phyloP scores from a whole-genome alignment of 768 basidiomycete species.

The Rhodotorula toruloides region DNA sequence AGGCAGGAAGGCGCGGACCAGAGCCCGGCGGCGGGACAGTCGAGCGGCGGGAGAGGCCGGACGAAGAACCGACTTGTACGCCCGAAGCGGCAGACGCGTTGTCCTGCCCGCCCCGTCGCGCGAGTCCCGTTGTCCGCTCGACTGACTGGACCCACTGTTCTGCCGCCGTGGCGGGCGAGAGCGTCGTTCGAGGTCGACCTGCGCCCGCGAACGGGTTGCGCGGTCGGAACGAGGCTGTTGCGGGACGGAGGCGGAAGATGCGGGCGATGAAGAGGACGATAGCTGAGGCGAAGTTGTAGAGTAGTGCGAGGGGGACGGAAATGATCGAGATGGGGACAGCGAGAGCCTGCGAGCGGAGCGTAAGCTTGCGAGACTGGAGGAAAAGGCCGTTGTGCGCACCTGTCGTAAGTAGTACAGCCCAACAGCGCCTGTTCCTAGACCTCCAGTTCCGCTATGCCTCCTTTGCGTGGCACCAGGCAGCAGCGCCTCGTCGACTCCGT shows the following conservation, averaged over 20 bases:
- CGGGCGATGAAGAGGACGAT: slow-evolving; percentile 26
- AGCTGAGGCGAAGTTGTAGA: slow-evolving; percentile 19
- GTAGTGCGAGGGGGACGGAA: slow-evolving; percentile 12
- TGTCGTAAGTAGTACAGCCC: slow-evolving; percentile 24
- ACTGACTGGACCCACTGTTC: slow-evolving; percentile 74
- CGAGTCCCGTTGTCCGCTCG: slow-evolving; percentile 74
- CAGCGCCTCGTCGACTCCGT: background rate
- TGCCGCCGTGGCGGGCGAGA: slow-evolving; percentile 55
- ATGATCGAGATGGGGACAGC: slow-evolving; percentile 21
- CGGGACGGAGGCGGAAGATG: slow-evolving; percentile 46
- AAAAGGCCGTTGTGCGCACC: background rate
- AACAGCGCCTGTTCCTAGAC: slow-evolving; percentile 5
- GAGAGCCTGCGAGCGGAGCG: background rate
- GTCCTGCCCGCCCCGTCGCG: background rate
- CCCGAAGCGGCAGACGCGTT: slow-evolving; percentile 33
- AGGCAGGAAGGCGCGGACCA: slow-evolving; percentile 62
- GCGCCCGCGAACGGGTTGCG: slow-evolving; percentile 42
- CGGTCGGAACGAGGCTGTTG: slow-evolving; percentile 51
- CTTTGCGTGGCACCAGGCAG: background rate
- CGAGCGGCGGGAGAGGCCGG: background rate
- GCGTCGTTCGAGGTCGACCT: background rate
- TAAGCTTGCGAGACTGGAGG: background rate
- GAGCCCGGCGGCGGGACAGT: background rate
- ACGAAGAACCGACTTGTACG: slow-evolving; percentile 43
- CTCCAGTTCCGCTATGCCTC: background rate